phyloP scores from a whole-genome alignment of 2,329 filamentous ascomycete species.

The Cladophialophora carrionii region DNA sequence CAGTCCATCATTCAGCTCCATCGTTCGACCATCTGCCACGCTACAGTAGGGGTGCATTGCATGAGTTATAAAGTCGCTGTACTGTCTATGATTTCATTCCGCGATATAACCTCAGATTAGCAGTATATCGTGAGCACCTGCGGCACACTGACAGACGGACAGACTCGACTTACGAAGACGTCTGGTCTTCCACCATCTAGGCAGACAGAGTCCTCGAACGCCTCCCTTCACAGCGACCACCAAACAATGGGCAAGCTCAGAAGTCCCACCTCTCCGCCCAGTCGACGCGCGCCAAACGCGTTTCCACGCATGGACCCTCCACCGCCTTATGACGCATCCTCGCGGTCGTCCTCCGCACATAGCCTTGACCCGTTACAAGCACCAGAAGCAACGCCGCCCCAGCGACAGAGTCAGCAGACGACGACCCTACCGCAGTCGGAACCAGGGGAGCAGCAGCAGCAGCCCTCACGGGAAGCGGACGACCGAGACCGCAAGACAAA shows the following conservation, averaged over 20 bases:
- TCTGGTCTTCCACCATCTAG: neutral
- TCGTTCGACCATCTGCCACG: neutral
- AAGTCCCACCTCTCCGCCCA: conserved; percentile 16
- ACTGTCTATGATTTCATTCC: neutral
- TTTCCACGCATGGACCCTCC: conserved; percentile 35
- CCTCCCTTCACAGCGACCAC: neutral
- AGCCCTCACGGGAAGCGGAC: neutral
- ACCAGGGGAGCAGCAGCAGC: neutral
- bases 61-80: neutral
- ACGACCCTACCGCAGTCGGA: conserved; percentile 10
- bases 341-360: conserved; percentile 32
- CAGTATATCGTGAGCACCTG: neutral
- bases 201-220: neutral
- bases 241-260: conserved; percentile 31
- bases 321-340: conserved; percentile 33
- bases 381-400: neutral
- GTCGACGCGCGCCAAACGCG: conserved; percentile 10
- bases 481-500: conserved; percentile 16
- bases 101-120: neutral
- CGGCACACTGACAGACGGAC: neutral
- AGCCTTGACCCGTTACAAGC: conserved; percentile 28
- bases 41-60: neutral
- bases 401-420: conserved; percentile 2
- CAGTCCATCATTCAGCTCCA: conserved; percentile 4
- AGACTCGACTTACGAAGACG: neutral